Base-by-base conservation (phyloP, 164 flowering plant species). In the Euptelea pleiosperma region DNA sequence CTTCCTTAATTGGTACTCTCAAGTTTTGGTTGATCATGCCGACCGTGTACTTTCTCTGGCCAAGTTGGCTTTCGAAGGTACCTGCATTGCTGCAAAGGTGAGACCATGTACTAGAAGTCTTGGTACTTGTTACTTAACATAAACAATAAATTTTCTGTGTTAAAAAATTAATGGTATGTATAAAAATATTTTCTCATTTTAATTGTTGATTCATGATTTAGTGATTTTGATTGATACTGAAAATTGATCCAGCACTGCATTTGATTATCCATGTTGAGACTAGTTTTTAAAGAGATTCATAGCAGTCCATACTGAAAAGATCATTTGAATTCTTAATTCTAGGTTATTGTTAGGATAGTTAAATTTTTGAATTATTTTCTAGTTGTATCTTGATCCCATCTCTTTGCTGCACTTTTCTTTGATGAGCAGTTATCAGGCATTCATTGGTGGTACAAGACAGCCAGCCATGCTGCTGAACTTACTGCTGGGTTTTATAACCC, bases 391-490 rank as follows among this genome's bases (percentile, higher is more conserved):
- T 64, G 56, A 74, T 52, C 44, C 53, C 45, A 35, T 60, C 50
- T 58, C 26, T 46, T 57, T 25, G 53, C 52, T 55, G 21, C 19
- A 65, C 69, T 59, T 69, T 71, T 56, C 61, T 60, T 61, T 53
- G 34, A 52, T 63, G 65, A 69, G 69, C 85, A 93, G 98, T 61
- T 93, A 56, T 73, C 96, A 68, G 91, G 97, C 60, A 67, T 82
- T 52, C 82, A 86, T 69, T 89, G 98, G 98, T 93, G 96, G 97
- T 93, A 93, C 71, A 93, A 83, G 76, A 87, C 98, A 49, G 80
- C 86, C 28, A 89, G 94, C 72, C 98, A 89, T 76, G 97, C 96
- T 65, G 90, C 97, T 61, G 98, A 93, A 62, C 62, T 93, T 68
- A 75, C 96, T 62, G 88, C 97, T 73, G 98, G 98, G 6, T 89